These are phyloP conservation scores for Danielozyma ontarioensis DNA, from an alignment of 805 yeast genomes.

Conservation along the genomic window DNA sequence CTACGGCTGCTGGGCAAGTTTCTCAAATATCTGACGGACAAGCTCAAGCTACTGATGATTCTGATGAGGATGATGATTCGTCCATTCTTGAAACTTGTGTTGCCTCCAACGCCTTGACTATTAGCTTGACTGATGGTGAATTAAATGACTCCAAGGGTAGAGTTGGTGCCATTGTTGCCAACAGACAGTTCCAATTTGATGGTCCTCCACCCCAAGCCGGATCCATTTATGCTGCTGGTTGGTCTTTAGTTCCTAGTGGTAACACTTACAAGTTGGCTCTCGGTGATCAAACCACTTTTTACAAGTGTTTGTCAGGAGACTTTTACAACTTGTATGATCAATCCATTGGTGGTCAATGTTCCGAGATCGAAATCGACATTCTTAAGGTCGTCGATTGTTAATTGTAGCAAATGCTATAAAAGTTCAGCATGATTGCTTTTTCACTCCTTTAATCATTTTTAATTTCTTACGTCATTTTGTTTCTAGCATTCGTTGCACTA, in stretches of 20 bases:
- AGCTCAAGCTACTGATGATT: conserved; percentile 5
- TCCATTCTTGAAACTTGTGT: conserved; percentile 15
- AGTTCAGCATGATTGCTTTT: no score
- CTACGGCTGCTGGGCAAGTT: conserved; percentile 16
- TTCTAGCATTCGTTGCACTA: no score
- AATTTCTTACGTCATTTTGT: no score
- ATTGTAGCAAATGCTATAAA: no score
- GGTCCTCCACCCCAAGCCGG: conserved; percentile 5
- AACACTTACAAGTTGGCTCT: not conserved
- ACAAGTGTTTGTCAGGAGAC: conserved; percentile 1
- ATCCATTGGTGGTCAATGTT: not conserved
- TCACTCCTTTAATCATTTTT: no score
- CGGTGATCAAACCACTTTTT: not conserved
- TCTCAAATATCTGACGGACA: conserved; percentile 46
- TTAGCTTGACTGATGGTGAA: conserved; percentile 1
- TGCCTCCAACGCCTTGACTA: conserved; percentile 7
- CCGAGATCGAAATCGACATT: not conserved
- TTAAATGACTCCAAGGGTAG: conserved; percentile 5
- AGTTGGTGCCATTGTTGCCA: conserved; percentile 6
- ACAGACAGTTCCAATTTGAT: conserved; percentile 7
- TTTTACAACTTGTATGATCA: conserved; percentile 1
- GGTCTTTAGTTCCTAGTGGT: conserved; percentile 4
- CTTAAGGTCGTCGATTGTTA: not conserved
- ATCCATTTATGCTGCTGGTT: conserved; percentile 3
- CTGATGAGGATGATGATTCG: not conserved